These are phyloP conservation scores for Cinnamomum chago DNA, from an alignment of 164 flowering plant genomes.

Conservation along the genomic window DNA sequence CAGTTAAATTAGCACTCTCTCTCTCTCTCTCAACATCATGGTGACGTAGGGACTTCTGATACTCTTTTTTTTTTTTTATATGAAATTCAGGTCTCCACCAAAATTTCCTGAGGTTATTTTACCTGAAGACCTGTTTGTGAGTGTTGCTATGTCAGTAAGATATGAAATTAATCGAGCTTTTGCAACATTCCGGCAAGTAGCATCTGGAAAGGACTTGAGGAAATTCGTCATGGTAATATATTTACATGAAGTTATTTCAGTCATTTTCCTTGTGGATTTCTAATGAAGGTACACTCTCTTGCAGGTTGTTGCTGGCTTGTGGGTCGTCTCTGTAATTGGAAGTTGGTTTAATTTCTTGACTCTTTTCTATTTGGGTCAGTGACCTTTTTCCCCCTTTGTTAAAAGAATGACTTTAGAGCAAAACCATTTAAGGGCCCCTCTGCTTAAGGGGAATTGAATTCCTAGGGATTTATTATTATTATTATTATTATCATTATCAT, in stretches of 20 bases:
- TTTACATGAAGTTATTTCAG: not conserved
- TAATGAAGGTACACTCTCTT: not conserved
- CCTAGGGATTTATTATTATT: no score
- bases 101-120: slow-evolving; percentile 54
- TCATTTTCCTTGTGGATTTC: not conserved
- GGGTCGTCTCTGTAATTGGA: slow-evolving; percentile 44
- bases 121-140: slow-evolving; percentile 54
- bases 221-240: slow-evolving; percentile 38
- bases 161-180: slow-evolving; percentile 36
- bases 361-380: slow-evolving; percentile 37
- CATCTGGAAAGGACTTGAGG: slow-evolving; percentile 44
- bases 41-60: not conserved
- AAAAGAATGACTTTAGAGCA: no score
- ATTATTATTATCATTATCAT: no score
- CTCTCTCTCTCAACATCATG: not conserved
- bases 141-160: slow-evolving; percentile 40
- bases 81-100: slow-evolving; percentile 47
- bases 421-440: no score
- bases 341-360: slow-evolving; percentile 52
- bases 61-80: not conserved
- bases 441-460: no score
- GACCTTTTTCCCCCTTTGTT: not conserved
- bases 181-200: slow-evolving; percentile 34
- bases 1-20: no score
- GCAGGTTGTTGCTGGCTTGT: slow-evolving; percentile 43